A percentile compares a stretch with the other conserved stretches of the same genome.
These are phyloP conservation scores for Acanthamoeba royreba DNA, from an alignment of 208 protist species.

Conservation along the genomic window DNA sequence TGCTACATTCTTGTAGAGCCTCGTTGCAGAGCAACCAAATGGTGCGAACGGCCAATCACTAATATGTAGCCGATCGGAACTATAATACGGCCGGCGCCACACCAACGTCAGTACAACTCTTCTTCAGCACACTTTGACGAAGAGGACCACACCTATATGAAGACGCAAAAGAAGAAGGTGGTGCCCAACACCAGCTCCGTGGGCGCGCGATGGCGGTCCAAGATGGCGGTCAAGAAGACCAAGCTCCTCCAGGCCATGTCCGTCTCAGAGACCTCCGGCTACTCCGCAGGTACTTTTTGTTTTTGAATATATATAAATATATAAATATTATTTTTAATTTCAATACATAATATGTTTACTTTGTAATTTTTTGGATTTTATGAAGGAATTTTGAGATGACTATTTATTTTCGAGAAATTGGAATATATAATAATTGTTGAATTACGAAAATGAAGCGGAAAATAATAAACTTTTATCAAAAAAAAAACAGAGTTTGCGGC, in stretches of 20 bases:
- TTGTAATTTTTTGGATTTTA: not conserved
- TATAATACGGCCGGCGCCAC: no score
- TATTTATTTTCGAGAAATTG: not conserved
- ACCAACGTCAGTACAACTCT: no score
- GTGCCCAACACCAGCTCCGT: slow-evolving; percentile 8
- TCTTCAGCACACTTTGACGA: no score
- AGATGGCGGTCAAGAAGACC: not conserved
- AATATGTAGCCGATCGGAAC: no score
- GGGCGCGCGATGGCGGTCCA: not conserved
- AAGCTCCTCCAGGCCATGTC: not conserved
- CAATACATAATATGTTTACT: not conserved
- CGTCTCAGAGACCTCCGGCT: not conserved
- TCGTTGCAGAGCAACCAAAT: no score
- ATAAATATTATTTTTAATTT: not conserved
- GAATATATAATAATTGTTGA: not conserved
- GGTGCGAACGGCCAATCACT: no score
- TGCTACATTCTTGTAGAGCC: no score
- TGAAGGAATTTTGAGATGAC: not conserved
- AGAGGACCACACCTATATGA: no score
- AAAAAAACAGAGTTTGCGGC: not conserved
- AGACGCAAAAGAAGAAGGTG: slow-evolving; percentile 6
- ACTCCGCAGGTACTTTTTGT: not conserved
- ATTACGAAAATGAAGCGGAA: no score
- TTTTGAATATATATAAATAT: not conserved
- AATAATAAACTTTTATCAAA: no score